Conservation (phyloP, 2,329 filamentous ascomycete genomes). For the Ophidiomyces ophidiicola region DNA sequence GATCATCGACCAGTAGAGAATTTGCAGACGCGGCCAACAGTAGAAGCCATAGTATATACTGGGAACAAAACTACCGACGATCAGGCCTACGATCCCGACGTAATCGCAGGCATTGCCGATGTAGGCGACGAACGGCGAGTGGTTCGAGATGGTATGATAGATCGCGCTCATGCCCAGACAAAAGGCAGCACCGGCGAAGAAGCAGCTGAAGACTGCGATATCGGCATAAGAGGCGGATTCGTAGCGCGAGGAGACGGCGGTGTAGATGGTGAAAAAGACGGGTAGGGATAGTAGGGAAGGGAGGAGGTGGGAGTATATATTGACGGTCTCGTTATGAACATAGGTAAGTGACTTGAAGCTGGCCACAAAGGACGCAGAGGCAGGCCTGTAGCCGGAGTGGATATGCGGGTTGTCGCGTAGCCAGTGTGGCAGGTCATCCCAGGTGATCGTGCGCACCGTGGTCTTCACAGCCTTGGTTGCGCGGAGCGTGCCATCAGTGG, state of each 20-base stretch:
- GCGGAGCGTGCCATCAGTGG: neutral
- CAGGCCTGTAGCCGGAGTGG: slow-evolving; percentile 51
- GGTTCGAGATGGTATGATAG: slow-evolving; percentile 76
- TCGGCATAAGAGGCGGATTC: slow-evolving; percentile 49
- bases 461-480: slow-evolving; percentile 4
- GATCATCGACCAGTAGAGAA: slow-evolving; percentile 67
- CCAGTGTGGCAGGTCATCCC: slow-evolving; percentile 43
- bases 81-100: slow-evolving; percentile 80
- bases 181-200: slow-evolving; percentile 60
- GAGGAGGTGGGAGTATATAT: slow-evolving; percentile 60
- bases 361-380: slow-evolving; percentile 47
- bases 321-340: slow-evolving; percentile 57
- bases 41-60: slow-evolving; percentile 79
- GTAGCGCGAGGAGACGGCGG: slow-evolving; percentile 53
- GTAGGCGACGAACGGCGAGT: slow-evolving; percentile 62
- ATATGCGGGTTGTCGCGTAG: slow-evolving; percentile 59
- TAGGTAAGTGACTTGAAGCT: slow-evolving; percentile 49
- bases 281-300: slow-evolving; percentile 51
- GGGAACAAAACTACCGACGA: slow-evolving; percentile 83
- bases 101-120: slow-evolving; percentile 94
- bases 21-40: slow-evolving; percentile 53
- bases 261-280: slow-evolving; percentile 43
- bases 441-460: slow-evolving; percentile 32
- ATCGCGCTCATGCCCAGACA: slow-evolving; percentile 73
- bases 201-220: slow-evolving; percentile 61